A percentile compares a stretch with the other conserved stretches of the same genome.
phyloP scores from a whole-genome alignment of 1,139 yeast species.

The Geotrichum histeridarum region DNA sequence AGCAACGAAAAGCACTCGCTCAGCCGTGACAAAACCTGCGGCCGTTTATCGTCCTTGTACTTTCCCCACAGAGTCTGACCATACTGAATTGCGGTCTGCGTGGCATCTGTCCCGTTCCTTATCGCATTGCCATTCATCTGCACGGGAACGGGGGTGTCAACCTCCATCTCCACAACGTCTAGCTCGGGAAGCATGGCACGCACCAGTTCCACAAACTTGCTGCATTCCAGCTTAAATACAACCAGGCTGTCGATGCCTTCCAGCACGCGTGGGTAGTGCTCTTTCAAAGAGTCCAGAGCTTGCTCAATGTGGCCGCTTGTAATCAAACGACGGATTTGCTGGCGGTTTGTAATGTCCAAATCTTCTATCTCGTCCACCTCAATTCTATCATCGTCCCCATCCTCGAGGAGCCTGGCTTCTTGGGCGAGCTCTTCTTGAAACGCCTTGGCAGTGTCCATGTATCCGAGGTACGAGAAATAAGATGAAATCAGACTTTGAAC shows the following conservation, averaged over 20 bases:
- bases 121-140: neutral
- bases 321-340: slow-evolving; percentile 46
- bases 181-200: slow-evolving; percentile 16
- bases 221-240: slow-evolving; percentile 50
- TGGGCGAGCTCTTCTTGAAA: slow-evolving; percentile 43
- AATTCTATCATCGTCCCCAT: neutral
- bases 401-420: neutral
- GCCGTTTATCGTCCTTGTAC: slow-evolving; percentile 36
- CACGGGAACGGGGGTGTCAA: neutral
- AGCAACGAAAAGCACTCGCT: slow-evolving; percentile 46
- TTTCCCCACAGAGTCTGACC: slow-evolving; percentile 46
- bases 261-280: slow-evolving; percentile 47
- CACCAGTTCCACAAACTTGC: slow-evolving; percentile 48
- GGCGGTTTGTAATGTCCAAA: slow-evolving; percentile 42
- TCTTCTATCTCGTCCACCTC: slow-evolving; percentile 12
- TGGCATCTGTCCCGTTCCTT: slow-evolving; percentile 17
- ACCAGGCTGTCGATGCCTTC: slow-evolving; percentile 39
- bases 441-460: slow-evolving; percentile 59
- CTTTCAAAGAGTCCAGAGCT: slow-evolving; percentile 43
- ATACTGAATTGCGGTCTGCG: slow-evolving; percentile 41
- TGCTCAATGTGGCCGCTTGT: slow-evolving; percentile 46
- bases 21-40: slow-evolving; percentile 34
- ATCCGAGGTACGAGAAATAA: slow-evolving; percentile 71
- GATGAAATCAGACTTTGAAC: slow-evolving; percentile 58
- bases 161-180: neutral